These are phyloP conservation scores for Clitopilus passeckerianus DNA, from an alignment of 768 basidiomycete species.

Conservation along the genomic window DNA sequence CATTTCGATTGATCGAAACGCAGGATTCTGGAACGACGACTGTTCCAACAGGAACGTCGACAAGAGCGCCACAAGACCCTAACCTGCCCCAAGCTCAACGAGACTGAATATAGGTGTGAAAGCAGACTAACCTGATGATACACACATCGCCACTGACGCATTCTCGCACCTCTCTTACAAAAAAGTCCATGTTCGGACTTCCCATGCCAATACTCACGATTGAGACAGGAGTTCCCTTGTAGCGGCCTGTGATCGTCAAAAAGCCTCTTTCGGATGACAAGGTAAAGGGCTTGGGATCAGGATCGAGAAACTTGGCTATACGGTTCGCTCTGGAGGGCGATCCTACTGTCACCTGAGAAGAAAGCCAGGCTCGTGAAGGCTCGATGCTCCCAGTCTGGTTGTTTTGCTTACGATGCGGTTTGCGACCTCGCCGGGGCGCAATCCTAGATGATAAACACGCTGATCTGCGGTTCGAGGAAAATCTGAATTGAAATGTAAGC, in stretches of 20 bases:
- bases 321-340: constrained; percentile 59
- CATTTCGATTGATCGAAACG: constrained; percentile 66
- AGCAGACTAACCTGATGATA: constrained; percentile 37
- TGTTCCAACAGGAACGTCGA: constrained; percentile 67
- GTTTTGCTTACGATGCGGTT: constrained; percentile 61
- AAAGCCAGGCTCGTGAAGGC: neutral
- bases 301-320: constrained; percentile 59
- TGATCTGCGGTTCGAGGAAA: constrained; percentile 71
- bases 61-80: constrained; percentile 76
- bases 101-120: constrained; percentile 5
- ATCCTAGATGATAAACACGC: constrained; percentile 76
- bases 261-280: constrained; percentile 74
- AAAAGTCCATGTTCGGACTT: constrained; percentile 78
- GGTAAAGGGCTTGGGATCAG: constrained; percentile 52
- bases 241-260: constrained; percentile 65
- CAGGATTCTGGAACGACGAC: constrained; percentile 68
- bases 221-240: constrained; percentile 58
- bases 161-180: constrained; percentile 76
- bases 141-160: constrained; percentile 59
- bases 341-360: constrained; percentile 65
- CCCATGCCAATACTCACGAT: constrained; percentile 86
- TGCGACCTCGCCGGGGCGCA: constrained; percentile 72
- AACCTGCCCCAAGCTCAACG: constrained; percentile 36
- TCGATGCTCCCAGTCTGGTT: neutral
- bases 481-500: constrained; percentile 36